These are phyloP conservation scores for Exophiala sideris DNA, from an alignment of 2,329 filamentous ascomycete genomes.

Conservation along the genomic window DNA sequence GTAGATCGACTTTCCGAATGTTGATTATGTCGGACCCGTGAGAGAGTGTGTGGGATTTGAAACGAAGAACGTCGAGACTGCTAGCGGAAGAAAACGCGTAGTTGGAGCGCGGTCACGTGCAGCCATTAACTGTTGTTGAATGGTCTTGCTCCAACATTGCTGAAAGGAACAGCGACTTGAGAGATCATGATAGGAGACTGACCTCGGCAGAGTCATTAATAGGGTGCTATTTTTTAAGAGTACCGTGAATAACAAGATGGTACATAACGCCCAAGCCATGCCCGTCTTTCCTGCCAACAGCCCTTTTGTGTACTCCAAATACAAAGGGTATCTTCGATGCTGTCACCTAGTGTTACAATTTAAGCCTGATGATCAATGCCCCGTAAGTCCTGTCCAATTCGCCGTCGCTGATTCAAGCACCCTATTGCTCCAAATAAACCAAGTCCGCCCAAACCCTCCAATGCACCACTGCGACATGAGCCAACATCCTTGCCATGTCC, in stretches of 20 bases:
- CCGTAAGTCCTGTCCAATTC: background rate
- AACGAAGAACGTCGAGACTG: background rate
- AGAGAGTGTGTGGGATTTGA: too few species aligned
- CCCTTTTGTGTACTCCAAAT: background rate
- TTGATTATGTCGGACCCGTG: too few species aligned
- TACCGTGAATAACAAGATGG: background rate
- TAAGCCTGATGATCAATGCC: background rate
- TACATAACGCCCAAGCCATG: background rate
- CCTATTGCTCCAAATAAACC: slow-evolving; percentile 52
- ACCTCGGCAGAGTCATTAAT: background rate
- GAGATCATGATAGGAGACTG: background rate
- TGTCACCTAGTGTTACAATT: background rate
- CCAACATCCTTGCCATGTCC: slow-evolving; percentile 67
- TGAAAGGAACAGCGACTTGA: background rate
- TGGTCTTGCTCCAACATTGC: background rate
- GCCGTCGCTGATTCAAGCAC: background rate
- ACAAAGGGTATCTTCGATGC: background rate
- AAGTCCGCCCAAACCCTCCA: slow-evolving; percentile 84
- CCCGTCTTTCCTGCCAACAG: background rate
- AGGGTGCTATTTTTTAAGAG: background rate
- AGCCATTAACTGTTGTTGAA: background rate
- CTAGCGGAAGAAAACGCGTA: background rate
- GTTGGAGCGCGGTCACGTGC: background rate
- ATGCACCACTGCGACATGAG: slow-evolving; percentile 80
- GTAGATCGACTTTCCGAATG: too few species aligned